Conservation (phyloP, 2,329 filamentous ascomycete genomes). For the Colletotrichum caudatum region DNA sequence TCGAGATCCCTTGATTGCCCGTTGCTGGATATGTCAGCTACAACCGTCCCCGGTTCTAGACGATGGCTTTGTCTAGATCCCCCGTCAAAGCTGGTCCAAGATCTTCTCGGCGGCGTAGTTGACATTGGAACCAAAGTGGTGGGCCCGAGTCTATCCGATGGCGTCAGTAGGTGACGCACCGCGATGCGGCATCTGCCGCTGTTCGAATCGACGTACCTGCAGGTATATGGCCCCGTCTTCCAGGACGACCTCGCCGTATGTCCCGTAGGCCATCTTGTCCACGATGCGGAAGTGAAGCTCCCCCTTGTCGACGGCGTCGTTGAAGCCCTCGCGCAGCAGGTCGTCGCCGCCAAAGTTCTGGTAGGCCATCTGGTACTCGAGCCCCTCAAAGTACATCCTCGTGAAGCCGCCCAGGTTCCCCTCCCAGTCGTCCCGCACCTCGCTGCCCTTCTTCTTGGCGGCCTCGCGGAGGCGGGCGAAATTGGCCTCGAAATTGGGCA, state of each 20-base stretch:
- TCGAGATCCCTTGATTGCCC: not conserved
- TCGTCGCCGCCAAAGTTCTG: constrained; percentile 63
- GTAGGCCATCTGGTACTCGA: constrained; percentile 56
- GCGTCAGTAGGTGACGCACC: constrained; percentile 8
- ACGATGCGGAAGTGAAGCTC: constrained; percentile 61
- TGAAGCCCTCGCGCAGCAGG: constrained; percentile 61
- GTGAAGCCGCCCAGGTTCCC: constrained; percentile 56
- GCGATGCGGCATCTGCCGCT: no score
- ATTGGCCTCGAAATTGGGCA: constrained; percentile 60
- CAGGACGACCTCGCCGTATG: constrained; percentile 60
- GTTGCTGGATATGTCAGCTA: not conserved
- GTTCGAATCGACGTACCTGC: constrained; percentile 53
- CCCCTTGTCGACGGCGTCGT: constrained; percentile 58
- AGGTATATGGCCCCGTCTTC: constrained; percentile 64
- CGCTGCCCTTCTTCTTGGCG: constrained; percentile 47
- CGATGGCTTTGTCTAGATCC: not conserved
- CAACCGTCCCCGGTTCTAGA: no score
- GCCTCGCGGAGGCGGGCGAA: constrained; percentile 56
- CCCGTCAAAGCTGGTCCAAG: constrained; percentile 50
- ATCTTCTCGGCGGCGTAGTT: constrained; percentile 51
- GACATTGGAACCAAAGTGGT: constrained; percentile 54
- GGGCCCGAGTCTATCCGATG: constrained; percentile 48
- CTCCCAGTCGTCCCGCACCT: constrained; percentile 57
- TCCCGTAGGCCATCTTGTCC: constrained; percentile 55
- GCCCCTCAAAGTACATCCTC: constrained; percentile 58